Evolutionary conservation across 768 basidiomycete genomes (phyloP).

Genomic region (Ephemerocybe angulata): DNA sequence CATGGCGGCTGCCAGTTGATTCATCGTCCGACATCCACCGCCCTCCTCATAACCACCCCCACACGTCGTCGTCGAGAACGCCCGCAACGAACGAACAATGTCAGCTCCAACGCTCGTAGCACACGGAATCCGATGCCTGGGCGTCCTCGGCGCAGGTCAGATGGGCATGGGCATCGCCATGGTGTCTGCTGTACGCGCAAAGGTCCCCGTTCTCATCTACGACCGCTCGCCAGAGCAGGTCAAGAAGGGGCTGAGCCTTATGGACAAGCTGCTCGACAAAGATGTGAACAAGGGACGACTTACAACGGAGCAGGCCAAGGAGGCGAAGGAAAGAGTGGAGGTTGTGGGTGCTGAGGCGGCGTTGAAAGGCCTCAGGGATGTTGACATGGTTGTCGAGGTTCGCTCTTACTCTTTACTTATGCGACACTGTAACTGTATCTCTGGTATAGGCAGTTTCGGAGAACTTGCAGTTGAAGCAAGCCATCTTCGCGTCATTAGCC

Average conservation of each 20-base stretch:
- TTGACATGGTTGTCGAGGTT: slow-evolving; percentile 90
- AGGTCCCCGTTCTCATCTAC: slow-evolving; percentile 80
- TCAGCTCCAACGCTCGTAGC: slow-evolving; percentile 37
- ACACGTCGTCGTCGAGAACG: no score
- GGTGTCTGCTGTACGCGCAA: slow-evolving; percentile 81
- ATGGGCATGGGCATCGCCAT: slow-evolving; percentile 93
- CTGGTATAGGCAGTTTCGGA: slow-evolving; percentile 94
- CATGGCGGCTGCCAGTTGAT: background rate
- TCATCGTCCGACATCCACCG: no score
- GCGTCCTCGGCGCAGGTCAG: slow-evolving; percentile 80
- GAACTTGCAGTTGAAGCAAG: slow-evolving; percentile 69
- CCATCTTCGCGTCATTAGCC: slow-evolving; percentile 70
- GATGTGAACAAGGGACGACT: slow-evolving; percentile 84
- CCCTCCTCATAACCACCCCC: no score
- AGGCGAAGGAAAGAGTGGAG: slow-evolving; percentile 62
- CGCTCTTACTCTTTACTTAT: no score
- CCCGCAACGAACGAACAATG: slow-evolving; percentile 30
- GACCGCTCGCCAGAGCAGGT: slow-evolving; percentile 78
- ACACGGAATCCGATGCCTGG: slow-evolving; percentile 73
- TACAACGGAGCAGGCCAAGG: slow-evolving; percentile 63
- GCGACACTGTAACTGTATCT: no score
- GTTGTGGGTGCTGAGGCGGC: slow-evolving; percentile 50
- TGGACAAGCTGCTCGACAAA: slow-evolving; percentile 84
- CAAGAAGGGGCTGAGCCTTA: slow-evolving; percentile 62
- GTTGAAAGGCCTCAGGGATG: slow-evolving; percentile 64